Base-by-base conservation (phyloP, 2,329 filamentous ascomycete genomes). In the Neophaeococcomyces mojaviensis region DNA sequence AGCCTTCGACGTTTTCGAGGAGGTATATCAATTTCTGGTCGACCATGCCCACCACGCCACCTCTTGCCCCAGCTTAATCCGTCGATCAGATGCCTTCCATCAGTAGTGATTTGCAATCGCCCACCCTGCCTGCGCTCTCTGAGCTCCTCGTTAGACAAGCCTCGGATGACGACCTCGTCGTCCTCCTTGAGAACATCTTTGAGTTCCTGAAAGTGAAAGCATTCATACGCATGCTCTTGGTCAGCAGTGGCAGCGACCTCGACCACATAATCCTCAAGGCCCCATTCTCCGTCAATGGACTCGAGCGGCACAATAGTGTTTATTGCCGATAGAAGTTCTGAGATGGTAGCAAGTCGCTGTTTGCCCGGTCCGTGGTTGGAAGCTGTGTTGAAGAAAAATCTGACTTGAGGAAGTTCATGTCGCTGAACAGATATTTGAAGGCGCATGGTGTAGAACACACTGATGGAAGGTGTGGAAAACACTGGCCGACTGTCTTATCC, bases 241-340 rank as follows among this genome's bases (percentile, higher is more conserved):
- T 53, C 46, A 18, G 13, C 38, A 8, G 45, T 48, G 12, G 48
- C 42, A n/a, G 74, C 75, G 3, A 95, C 73, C 64, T 94, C 86
- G 24, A 95, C 86, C 7, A 78, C 78, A 64, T 97, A 97, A 61
- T 96, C 87, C 59, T 96, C 89, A 3, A 95, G 68, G 0, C 87
- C 88, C 87, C 88, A 95, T 49, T 88, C 62, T 7, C 67, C 65
- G 39, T 64, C 65, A 33, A 74, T 74, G 47, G 82, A 81, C 67
- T 95, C 88, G 0, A 97, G 77, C 0, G 89, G 88, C 2, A 96
- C 70, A 13, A 85, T 74, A 35, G 86, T 78, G 64, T 94, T 89
- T 55, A 96, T 72, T 50, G 87, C 77, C 52, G 85, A 79, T 31
- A 96, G 72, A 2, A 96, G 76, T 55, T 84, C 79, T 24, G 85